Evolutionary conservation across 2,329 filamentous ascomycete species (phyloP).

Genomic region (Zasmidium angulare): DNA sequence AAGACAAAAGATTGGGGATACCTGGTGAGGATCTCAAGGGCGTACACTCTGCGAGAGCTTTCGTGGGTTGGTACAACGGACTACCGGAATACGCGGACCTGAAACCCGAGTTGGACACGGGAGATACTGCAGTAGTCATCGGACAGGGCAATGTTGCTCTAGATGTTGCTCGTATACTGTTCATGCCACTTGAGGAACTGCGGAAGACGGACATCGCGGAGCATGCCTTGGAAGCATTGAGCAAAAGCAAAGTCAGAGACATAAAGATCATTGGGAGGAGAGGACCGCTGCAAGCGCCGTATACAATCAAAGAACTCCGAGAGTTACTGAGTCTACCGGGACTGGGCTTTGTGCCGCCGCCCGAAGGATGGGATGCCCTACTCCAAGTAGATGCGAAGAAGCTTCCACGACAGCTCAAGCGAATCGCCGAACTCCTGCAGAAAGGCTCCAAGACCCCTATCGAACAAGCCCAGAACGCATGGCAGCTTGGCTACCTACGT

Average conservation of each 20-base stretch:
- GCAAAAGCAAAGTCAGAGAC: constrained; percentile 70
- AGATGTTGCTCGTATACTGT: constrained; percentile 84
- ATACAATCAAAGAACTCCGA: constrained; percentile 91
- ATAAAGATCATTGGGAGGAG: constrained; percentile 87
- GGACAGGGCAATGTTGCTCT: constrained; percentile 96
- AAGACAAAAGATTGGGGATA: constrained; percentile 76
- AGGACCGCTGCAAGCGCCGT: constrained; percentile 80
- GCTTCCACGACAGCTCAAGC: constrained; percentile 72
- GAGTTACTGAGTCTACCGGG: constrained; percentile 77
- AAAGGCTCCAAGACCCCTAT: constrained; percentile 65
- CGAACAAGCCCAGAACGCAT: constrained; percentile 61
- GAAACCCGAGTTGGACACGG: constrained; percentile 69
- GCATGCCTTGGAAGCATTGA: constrained; percentile 72
- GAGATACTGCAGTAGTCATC: constrained; percentile 82
- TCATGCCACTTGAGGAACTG: constrained; percentile 72
- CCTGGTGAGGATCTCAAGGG: constrained; percentile 76
- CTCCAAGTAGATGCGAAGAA: constrained; percentile 57
- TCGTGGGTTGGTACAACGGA: constrained; percentile 98
- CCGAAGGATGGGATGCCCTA: constrained; percentile 33
- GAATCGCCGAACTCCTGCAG: constrained; percentile 76
- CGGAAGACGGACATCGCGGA: constrained; percentile 86
- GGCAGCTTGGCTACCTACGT: constrained; percentile 85
- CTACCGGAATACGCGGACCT: constrained; percentile 76
- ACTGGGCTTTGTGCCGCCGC: constrained; percentile 66
- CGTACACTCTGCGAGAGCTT: constrained; percentile 84